Conservation (phyloP, 805 yeast species). For the Metschnikowia rubicola region DNA sequence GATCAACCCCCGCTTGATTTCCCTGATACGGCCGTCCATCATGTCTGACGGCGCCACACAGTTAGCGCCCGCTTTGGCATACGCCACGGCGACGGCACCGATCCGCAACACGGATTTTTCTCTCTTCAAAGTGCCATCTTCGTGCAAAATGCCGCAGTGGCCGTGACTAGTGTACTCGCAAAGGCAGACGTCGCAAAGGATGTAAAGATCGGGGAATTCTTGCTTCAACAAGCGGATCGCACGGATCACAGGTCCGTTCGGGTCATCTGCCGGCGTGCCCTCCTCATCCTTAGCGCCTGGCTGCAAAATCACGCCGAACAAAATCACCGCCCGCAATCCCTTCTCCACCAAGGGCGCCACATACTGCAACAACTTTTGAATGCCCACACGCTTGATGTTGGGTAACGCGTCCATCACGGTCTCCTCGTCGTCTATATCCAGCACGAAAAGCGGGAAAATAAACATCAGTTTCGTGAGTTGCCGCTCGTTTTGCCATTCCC, state of each 20-base stretch:
- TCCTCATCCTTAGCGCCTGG: slow-evolving; percentile 71
- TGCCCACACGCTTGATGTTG: slow-evolving; percentile 82
- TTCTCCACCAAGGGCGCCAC: slow-evolving; percentile 67
- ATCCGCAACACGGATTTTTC: slow-evolving; percentile 72
- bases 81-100: slow-evolving; percentile 92
- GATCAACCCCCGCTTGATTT: slow-evolving; percentile 81
- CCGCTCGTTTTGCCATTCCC: slow-evolving; percentile 90
- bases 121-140: slow-evolving; percentile 82
- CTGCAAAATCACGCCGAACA: slow-evolving; percentile 87
- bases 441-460: slow-evolving; percentile 85
- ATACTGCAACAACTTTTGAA: slow-evolving; percentile 71
- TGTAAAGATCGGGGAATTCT: slow-evolving; percentile 76
- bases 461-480: slow-evolving; percentile 84
- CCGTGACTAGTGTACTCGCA: slow-evolving; percentile 98
- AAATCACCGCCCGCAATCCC: slow-evolving; percentile 80
- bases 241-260: slow-evolving; percentile 88
- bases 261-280: slow-evolving; percentile 94
- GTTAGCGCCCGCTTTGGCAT: slow-evolving; percentile 93
- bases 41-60: slow-evolving; percentile 96
- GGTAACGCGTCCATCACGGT: slow-evolving; percentile 74
- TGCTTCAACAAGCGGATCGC: slow-evolving; percentile 63
- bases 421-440: slow-evolving; percentile 80
- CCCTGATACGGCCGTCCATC: slow-evolving; percentile 92
- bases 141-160: slow-evolving; percentile 90
- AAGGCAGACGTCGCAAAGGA: slow-evolving; percentile 91